Evolutionary conservation across 331 rosid species (phyloP).

Genomic region (Quercus phellos): DNA sequence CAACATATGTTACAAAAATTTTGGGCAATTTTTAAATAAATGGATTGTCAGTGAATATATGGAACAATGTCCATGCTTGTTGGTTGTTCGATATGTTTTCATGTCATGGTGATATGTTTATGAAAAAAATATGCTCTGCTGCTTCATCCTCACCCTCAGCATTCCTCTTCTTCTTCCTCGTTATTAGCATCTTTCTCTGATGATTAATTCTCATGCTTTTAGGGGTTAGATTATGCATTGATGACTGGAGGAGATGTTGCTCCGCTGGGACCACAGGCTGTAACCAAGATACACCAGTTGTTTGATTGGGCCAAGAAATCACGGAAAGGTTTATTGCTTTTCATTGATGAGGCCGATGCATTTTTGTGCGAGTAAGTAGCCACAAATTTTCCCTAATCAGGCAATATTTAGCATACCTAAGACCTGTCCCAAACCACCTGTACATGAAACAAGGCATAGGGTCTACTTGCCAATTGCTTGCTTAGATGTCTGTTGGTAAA

Average conservation of each 20-base stretch:
- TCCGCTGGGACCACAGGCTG: conserved; percentile 94
- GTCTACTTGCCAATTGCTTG: not conserved
- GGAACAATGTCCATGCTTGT: not conserved
- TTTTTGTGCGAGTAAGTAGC: conserved; percentile 93
- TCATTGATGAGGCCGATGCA: conserved; percentile 98
- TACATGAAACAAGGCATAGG: not conserved
- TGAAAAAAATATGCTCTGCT: not conserved
- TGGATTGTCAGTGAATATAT: not conserved
- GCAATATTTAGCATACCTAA: not conserved
- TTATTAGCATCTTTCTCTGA: not conserved
- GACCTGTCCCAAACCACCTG: not conserved
- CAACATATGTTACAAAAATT: not conserved
- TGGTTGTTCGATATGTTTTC: not conserved
- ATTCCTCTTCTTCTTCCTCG: conserved; percentile 1
- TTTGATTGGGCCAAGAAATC: conserved; percentile 97
- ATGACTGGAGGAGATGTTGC: conserved; percentile 99
- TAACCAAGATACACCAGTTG: conserved; percentile 90
- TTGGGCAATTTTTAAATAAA: not conserved
- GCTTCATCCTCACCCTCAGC: not conserved
- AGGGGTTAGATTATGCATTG: conserved; percentile 96
- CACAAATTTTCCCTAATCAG: not conserved
- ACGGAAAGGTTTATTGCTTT: conserved; percentile 78
- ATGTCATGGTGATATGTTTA: no score
- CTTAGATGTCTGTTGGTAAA: not conserved
- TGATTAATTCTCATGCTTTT: conserved; percentile 8